A percentile compares a stretch with the other conserved stretches of the same genome.
These are phyloP conservation scores for Cytospora piceae DNA, from an alignment of 2,329 filamentous ascomycete genomes.

Conservation along the genomic window DNA sequence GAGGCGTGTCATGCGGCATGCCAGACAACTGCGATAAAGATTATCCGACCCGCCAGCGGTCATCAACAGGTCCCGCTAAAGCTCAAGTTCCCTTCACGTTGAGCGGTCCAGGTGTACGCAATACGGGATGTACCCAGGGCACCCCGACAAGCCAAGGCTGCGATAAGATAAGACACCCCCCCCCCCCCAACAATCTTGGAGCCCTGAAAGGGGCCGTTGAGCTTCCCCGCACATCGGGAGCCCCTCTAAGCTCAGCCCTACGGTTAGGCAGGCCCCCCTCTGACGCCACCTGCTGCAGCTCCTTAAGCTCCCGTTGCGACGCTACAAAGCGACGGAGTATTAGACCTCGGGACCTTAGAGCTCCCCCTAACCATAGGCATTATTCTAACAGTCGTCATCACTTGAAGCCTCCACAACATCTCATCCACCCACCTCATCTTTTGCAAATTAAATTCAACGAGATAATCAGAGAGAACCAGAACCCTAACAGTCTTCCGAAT, in stretches of 20 bases:
- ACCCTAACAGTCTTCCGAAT: background rate
- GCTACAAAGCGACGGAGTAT: background rate
- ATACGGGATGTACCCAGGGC: too few species aligned
- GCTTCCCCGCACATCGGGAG: conserved; percentile 19
- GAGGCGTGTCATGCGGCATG: background rate
- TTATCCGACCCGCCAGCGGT: background rate
- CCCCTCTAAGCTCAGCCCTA: conserved; percentile 26
- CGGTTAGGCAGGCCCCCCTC: conserved; percentile 20
- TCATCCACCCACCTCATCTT: background rate
- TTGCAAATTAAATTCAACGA: background rate
- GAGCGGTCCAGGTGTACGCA: background rate
- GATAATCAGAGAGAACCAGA: background rate
- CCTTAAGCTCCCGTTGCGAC: background rate
- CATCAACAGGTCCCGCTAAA: background rate
- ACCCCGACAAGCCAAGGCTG: background rate
- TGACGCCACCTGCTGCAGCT: conserved; percentile 23
- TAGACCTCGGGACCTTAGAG: background rate
- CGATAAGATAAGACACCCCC: background rate
- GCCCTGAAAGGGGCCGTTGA: background rate
- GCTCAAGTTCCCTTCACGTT: background rate
- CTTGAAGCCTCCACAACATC: background rate
- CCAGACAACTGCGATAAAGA: conserved; percentile 2
- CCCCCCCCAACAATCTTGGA: background rate
- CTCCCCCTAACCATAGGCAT: background rate
- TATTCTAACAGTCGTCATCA: background rate